Percentiles rank a stretch among this genome's conserved stretches.
These are phyloP conservation scores for Vitellaria paradoxa DNA, from an alignment of 179 eudicot genomes.

Conservation along the genomic window DNA sequence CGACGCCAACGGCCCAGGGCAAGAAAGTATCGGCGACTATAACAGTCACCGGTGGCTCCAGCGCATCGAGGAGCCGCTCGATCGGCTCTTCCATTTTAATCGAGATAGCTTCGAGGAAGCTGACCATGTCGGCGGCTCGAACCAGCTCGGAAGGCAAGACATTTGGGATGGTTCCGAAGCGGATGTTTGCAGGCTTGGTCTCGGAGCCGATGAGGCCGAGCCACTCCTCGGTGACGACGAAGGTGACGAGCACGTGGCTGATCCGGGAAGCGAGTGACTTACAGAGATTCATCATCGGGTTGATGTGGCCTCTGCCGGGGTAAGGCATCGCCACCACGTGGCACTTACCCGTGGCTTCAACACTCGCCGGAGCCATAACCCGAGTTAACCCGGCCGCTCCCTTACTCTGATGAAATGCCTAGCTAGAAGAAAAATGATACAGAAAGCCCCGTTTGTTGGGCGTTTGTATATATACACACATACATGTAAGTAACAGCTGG, in stretches of 20 bases:
- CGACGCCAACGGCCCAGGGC: slow-evolving; percentile 41
- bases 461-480: too few relatives aligned
- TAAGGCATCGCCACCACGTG: slow-evolving; percentile 70
- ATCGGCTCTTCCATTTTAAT: slow-evolving; percentile 58
- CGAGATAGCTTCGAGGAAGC: slow-evolving; percentile 34
- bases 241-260: slow-evolving; percentile 31
- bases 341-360: background rate
- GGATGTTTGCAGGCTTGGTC: slow-evolving; percentile 28
- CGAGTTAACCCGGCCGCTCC: too few relatives aligned
- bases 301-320: slow-evolving; percentile 71
- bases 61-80: slow-evolving; percentile 46
- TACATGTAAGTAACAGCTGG: too few relatives aligned
- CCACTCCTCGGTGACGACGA: slow-evolving; percentile 77
- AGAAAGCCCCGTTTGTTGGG: too few relatives aligned
- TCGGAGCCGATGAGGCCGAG: slow-evolving; percentile 50
- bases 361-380: background rate
- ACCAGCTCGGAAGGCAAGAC: slow-evolving; percentile 60
- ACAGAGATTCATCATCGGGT: slow-evolving; percentile 74
- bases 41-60: slow-evolving; percentile 24
- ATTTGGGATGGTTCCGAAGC: slow-evolving; percentile 46
- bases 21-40: slow-evolving; percentile 39
- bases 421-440: too few relatives aligned
- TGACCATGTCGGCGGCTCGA: slow-evolving; percentile 39
- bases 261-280: slow-evolving; percentile 22
- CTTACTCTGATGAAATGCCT: too few relatives aligned